Base-by-base conservation (phyloP, 2,329 filamentous ascomycete genomes). In the Penicillium decumbens region DNA sequence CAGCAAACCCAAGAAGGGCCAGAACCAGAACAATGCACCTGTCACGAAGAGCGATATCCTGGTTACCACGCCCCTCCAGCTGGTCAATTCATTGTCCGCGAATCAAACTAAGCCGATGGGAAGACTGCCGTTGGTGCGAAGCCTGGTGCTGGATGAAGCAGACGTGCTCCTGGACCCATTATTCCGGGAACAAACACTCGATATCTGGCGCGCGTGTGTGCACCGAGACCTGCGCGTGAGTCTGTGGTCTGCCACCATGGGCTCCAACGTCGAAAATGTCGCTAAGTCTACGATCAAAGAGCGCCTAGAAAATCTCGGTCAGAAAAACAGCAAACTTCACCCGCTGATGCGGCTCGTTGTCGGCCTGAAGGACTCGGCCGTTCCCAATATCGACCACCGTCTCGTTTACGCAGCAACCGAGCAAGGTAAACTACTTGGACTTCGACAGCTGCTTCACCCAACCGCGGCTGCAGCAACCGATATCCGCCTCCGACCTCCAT, bases 161-260 rank as follows among this genome's bases (percentile, higher is more conserved):
- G 93, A 98, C 68, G 90, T 97, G 12, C 84, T 98, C 5, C 80
- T 98, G 9, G 91, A 97, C 62, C 85, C 88, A 13, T 77, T 96
- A 4, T 98, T 98, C 75, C 82, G 88, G 49, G 87, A 93, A 20
- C 90, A 96, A 68, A 96, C 90, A 0, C 76, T 95, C 32, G 80
- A 80, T 3, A 84, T 97, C 54, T 96, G 91, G 90, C 80, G 82
- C 37, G 81, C 87, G 3, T 92, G 92, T 68, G 83, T 77, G 2
- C 84, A 85, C 58, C 76, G 81, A 3, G 72, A 78, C n/a, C 75
- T 97, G 7, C 81, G 84, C 23, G 78, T 89, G 3, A 89, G 87
- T 8, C 84, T 95, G 52, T 98, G 92, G 90, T 97, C 93, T 12
- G 93, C 93, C 12, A 98, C 93, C 0, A 96, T 98, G 85, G 89